These are phyloP conservation scores for Primulina huaijiensis DNA, from an alignment of 257 asterid species.

Conservation along the genomic window DNA sequence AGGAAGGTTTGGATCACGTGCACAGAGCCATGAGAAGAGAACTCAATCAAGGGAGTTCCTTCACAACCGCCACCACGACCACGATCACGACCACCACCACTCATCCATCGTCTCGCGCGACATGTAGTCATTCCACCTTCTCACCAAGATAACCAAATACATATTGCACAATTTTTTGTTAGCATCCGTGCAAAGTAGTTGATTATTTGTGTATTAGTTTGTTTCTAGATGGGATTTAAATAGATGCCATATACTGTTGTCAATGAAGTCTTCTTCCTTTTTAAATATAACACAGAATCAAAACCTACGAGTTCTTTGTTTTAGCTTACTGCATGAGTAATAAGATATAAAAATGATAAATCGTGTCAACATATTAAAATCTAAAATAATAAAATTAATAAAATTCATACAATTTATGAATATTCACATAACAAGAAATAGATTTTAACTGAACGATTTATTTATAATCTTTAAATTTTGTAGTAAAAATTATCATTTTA, in stretches of 20 bases:
- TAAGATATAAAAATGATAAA: too few species aligned
- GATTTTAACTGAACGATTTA: too few species aligned
- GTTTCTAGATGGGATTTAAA: not conserved
- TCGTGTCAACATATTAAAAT: too few species aligned
- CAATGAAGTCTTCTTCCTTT: not conserved
- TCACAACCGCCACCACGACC: conserved; percentile 44
- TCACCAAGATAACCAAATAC: conserved; percentile 62
- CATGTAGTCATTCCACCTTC: conserved; percentile 80
- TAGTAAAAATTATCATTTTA: too few species aligned
- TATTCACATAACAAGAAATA: too few species aligned
- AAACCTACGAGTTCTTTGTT: too few species aligned
- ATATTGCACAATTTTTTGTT: not conserved
- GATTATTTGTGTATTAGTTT: not conserved
- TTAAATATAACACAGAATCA: too few species aligned
- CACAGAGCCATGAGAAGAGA: conserved; percentile 89
- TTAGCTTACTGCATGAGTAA: too few species aligned
- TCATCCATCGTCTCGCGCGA: conserved; percentile 70
- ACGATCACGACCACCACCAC: conserved; percentile 42
- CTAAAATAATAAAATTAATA: too few species aligned
- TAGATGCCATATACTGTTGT: not conserved
- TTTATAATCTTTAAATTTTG: too few species aligned
- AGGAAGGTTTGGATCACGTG: conserved; percentile 85
- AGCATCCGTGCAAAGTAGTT: too few species aligned
- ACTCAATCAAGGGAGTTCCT: conserved; percentile 62
- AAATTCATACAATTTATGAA: too few species aligned